These are phyloP conservation scores for Nicotiana obtusifolia DNA, from an alignment of 257 asterid species.

Conservation along the genomic window DNA sequence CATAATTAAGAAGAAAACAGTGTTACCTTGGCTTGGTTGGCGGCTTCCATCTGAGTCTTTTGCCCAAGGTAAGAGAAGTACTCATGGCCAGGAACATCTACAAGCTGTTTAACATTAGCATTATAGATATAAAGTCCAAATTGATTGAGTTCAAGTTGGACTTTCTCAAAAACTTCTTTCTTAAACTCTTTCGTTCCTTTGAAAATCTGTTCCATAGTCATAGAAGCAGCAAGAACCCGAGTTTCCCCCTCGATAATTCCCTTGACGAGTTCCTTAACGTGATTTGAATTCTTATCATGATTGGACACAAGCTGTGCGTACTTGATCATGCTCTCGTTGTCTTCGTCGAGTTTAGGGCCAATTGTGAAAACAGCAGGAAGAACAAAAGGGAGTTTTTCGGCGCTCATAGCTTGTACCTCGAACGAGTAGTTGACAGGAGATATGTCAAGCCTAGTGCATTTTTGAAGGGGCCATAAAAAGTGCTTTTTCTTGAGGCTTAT, in stretches of 20 bases:
- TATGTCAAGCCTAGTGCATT: slow-evolving; percentile 32
- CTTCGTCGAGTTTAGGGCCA: slow-evolving; percentile 46
- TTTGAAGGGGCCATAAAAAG: slow-evolving; percentile 6
- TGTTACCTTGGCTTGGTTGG: slow-evolving; percentile 39
- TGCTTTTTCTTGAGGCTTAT: neutral
- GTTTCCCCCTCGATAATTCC: slow-evolving; percentile 74
- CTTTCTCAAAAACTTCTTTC: slow-evolving; percentile 53
- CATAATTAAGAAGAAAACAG: neutral
- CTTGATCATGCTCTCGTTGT: slow-evolving; percentile 27
- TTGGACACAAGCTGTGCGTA: slow-evolving; percentile 61
- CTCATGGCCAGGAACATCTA: slow-evolving; percentile 64
- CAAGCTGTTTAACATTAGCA: slow-evolving; percentile 66
- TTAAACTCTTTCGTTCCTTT: slow-evolving; percentile 55
- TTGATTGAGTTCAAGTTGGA: slow-evolving; percentile 56
- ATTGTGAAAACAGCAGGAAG: slow-evolving; percentile 74
- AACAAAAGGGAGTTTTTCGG: slow-evolving; percentile 64
- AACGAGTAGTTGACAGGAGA: slow-evolving; percentile 66
- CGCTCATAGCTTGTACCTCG: slow-evolving; percentile 72
- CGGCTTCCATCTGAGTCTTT: slow-evolving; percentile 66
- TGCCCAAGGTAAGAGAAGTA: slow-evolving; percentile 63
- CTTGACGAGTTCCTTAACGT: slow-evolving; percentile 52
- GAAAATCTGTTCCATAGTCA: slow-evolving; percentile 68
- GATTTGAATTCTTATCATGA: slow-evolving; percentile 46
- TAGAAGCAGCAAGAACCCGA: slow-evolving; percentile 56
- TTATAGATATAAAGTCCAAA: slow-evolving; percentile 58